Percentiles rank a stretch among this genome's conserved stretches.
phyloP scores from a whole-genome alignment of 163 green algal genomes.

The Smithsoniella earleae region DNA sequence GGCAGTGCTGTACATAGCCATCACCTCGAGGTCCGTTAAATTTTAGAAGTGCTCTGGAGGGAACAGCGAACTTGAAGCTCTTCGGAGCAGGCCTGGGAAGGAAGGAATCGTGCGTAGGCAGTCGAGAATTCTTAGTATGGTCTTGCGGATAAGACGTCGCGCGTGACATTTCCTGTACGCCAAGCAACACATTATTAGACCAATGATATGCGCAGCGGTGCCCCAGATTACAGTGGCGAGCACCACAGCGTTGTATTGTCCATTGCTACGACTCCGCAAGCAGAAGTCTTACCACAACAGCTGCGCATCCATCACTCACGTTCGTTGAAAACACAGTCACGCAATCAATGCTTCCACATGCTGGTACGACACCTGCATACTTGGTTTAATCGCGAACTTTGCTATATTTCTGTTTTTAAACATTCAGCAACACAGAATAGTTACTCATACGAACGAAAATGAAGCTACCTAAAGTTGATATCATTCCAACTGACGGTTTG shows the following conservation, averaged over 20 bases:
- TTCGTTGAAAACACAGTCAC: slow-evolving; percentile 57
- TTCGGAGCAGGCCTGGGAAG: background rate
- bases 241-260: too few relatives aligned
- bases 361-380: slow-evolving; percentile 58
- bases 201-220: slow-evolving; percentile 6
- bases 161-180: background rate
- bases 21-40: background rate
- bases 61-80: background rate
- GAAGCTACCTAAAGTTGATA: slow-evolving; percentile 49
- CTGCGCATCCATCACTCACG: slow-evolving; percentile 47
- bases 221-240: too few relatives aligned
- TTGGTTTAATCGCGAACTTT: too few relatives aligned
- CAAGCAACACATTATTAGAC: too few relatives aligned
- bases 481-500: slow-evolving; percentile 58
- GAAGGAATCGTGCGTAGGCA: background rate
- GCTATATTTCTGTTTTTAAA: background rate
- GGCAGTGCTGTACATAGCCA: too few relatives aligned
- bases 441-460: slow-evolving; percentile 17
- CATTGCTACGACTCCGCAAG: background rate
- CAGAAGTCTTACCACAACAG: slow-evolving; percentile 31
- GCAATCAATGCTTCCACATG: slow-evolving; percentile 66
- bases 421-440: background rate
- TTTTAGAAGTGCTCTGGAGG: background rate
- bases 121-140: background rate
- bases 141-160: background rate